Evolutionary conservation across 1,284 basidiomycete genomes (phyloP).

Genomic region (Sanghuangporus weigelae): DNA sequence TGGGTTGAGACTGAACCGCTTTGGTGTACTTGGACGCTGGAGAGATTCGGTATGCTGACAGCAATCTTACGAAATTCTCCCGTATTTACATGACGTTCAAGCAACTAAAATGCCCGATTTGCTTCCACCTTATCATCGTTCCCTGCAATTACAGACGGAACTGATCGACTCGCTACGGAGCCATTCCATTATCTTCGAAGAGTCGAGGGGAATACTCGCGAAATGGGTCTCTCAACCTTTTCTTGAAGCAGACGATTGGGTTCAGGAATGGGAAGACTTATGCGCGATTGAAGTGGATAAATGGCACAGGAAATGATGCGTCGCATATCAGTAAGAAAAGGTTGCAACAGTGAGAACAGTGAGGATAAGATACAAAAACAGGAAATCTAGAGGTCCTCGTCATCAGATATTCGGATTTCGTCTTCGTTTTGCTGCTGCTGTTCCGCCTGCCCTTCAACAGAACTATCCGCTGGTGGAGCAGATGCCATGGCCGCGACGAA

Average conservation of each 20-base stretch:
- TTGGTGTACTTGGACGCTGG: conserved; percentile 76
- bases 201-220: conserved; percentile 51
- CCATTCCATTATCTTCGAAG: conserved; percentile 64
- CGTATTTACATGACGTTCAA: conserved; percentile 24
- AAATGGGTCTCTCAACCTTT: conserved; percentile 63
- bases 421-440: conserved; percentile 51
- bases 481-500: conserved; percentile 64
- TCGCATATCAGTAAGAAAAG: not conserved
- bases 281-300: conserved; percentile 67
- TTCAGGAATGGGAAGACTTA: conserved; percentile 67
- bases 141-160: conserved; percentile 50
- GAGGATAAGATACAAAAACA: conserved; percentile 14
- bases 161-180: conserved; percentile 53
- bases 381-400: conserved; percentile 49
- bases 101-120: conserved; percentile 53
- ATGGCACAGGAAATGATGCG: conserved; percentile 42
- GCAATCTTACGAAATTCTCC: not conserved
- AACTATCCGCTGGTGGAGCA: conserved; percentile 28
- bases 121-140: conserved; percentile 61
- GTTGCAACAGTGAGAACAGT: not conserved
- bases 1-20: conserved; percentile 65
- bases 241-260: conserved; percentile 64
- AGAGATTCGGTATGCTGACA: conserved; percentile 59
- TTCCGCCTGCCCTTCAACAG: conserved; percentile 23
- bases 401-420: conserved; percentile 82